Evolutionary conservation across 1,139 yeast genomes (phyloP).

Genomic region (Kluyveromyces sp.): DNA sequence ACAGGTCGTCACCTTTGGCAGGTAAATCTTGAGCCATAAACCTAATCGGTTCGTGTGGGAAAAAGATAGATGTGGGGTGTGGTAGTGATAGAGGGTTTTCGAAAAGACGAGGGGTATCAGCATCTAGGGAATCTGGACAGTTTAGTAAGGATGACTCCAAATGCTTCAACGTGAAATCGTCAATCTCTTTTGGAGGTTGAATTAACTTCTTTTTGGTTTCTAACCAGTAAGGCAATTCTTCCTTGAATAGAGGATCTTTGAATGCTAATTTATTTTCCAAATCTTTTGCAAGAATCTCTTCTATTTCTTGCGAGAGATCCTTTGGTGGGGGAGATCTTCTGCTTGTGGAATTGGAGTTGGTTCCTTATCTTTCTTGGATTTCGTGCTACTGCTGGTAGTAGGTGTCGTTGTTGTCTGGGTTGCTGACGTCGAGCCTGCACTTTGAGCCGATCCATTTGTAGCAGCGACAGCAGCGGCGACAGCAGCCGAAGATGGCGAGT

Average conservation of each 20-base stretch:
- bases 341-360: conserved; percentile 2
- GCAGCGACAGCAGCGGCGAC: background rate
- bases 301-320: conserved; percentile 24
- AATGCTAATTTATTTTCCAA: conserved; percentile 21
- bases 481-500: background rate
- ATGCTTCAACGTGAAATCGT: conserved; percentile 25
- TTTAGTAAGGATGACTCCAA: conserved; percentile 72
- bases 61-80: conserved; percentile 84
- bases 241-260: conserved; percentile 25
- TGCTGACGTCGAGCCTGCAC: background rate
- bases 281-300: conserved; percentile 22
- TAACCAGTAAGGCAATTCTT: conserved; percentile 26
- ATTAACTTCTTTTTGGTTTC: conserved; percentile 24
- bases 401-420: background rate
- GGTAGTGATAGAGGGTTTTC: conserved; percentile 62
- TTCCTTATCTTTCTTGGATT: conserved; percentile 4
- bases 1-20: conserved; percentile 26
- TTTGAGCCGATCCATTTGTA: background rate
- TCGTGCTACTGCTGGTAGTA: background rate
- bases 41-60: conserved; percentile 75
- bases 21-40: conserved; percentile 31
- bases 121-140: conserved; percentile 90
- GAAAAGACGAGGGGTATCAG: conserved; percentile 79
- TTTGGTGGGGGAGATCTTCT: conserved; percentile 13
- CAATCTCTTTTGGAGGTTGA: conserved; percentile 28